Evolutionary conservation across 441 rosid species (phyloP), one percentile per base, ranked within the genome.

Genomic region (Metrosideros polymorpha): DNA sequence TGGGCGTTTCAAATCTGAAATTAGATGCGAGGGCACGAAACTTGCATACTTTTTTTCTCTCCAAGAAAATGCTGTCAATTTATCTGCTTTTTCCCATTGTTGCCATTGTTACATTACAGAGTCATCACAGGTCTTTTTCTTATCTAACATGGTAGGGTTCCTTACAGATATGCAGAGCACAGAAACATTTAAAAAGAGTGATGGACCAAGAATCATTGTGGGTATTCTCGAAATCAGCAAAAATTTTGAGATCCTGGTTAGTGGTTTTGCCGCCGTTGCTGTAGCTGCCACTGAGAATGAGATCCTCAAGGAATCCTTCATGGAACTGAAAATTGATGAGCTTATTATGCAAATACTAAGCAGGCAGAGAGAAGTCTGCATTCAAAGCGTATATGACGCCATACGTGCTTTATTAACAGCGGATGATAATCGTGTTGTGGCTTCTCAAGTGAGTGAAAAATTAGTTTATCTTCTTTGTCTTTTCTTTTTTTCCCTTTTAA

Each of bases 381-480:
- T 94, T 87, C 89, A 86, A 86, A 91, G 93, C 90, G 30, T 96
- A 87, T 96, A 96, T 82, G 97, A 96, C 83, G 94, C 98, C 25
- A 92, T 97, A 84, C 91, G 93, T 85, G 94, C 90, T 90, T 85
- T 97, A 84, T 93, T 95, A 87, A 95, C 98, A 0, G 94, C 99
- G 49, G 99, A 96, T 92, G 99, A 97, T 84, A 90, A 91, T 91
- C 98, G 99, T 56, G 99, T 95, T 55, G 95, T 95, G 91, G 99
- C 99, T 90, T 96, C 99, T 61, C 94, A 97, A 93, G 98, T 97
- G 91, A 92, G 98, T 91, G 59, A 50, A 87, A 45, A 52, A 51
- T 56, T 50, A 45, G 35, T 49, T 57, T 30, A 63, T 71, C 79
- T 71, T 35, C 25, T 35, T 35, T 71, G 45, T 39, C 79, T 35